phyloP scores from a whole-genome alignment of 768 basidiomycete genomes.

The Phylloporus sp. region DNA sequence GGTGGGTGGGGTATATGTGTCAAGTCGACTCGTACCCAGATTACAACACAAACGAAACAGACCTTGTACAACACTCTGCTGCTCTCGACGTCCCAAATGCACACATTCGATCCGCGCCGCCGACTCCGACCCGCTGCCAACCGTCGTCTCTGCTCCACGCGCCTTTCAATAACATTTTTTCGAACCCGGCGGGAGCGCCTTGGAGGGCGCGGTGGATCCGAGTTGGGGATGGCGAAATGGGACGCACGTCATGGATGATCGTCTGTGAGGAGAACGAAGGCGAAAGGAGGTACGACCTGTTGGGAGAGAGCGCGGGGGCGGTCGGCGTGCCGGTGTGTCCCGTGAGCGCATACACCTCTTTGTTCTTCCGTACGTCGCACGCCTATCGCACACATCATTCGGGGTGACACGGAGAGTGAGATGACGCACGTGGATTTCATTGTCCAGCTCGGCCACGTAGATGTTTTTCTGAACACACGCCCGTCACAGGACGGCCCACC shows the following conservation, averaged over 20 bases:
- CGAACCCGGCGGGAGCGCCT: conserved; percentile 93
- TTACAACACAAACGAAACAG: no score
- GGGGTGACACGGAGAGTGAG: no score
- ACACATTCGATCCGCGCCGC: conserved; percentile 89
- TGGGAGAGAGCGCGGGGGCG: conserved; percentile 87
- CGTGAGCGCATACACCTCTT: conserved; percentile 70
- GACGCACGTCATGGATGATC: conserved; percentile 90
- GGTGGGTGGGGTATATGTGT: no score
- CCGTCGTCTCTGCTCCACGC: conserved; percentile 88
- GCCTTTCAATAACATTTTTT: conserved; percentile 75
- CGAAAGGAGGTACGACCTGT: conserved; percentile 81
- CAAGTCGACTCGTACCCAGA: no score
- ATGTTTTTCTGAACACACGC: conserved; percentile 90
- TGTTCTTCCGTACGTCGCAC: conserved; percentile 83
- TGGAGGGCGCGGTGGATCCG: conserved; percentile 73
- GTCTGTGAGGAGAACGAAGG: conserved; percentile 87
- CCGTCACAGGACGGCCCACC: conserved; percentile 84
- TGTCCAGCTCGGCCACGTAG: conserved; percentile 92
- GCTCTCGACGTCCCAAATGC: conserved; percentile 82
- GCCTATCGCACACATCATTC: no score
- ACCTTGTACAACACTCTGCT: conserved; percentile 78
- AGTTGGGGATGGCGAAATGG: conserved; percentile 82
- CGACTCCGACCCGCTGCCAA: conserved; percentile 78
- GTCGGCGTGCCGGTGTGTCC: conserved; percentile 94
- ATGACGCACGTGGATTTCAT: conserved; percentile 92